Evolutionary conservation across 345 rosid genomes (phyloP).

Genomic region (Hibiscus tridactylites): DNA sequence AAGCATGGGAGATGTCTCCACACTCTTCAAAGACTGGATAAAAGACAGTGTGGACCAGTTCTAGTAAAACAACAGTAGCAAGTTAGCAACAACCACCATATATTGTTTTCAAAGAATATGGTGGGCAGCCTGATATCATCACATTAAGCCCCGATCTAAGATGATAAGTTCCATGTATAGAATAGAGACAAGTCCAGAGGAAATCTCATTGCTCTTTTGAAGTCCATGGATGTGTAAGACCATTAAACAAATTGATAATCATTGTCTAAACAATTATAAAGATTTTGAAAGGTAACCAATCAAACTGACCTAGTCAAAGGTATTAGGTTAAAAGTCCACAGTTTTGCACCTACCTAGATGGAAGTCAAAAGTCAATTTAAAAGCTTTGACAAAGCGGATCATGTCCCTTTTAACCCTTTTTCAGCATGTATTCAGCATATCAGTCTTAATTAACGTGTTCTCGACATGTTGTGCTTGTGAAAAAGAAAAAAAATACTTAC

Average conservation of each 20-base stretch:
- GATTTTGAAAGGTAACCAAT: slow-evolving; percentile 10
- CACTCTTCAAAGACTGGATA: background rate
- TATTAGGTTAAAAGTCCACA: background rate
- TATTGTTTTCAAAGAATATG: background rate
- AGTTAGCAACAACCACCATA: background rate
- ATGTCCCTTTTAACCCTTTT: slow-evolving; percentile 5
- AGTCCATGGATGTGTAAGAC: background rate
- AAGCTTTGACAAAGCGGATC: slow-evolving; percentile 23
- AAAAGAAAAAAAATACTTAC: slow-evolving; percentile 35
- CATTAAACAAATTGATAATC: background rate
- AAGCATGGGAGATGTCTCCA: background rate
- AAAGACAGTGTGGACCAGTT: background rate
- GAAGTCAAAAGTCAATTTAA: slow-evolving; percentile 15
- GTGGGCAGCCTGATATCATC: background rate
- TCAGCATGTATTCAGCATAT: background rate
- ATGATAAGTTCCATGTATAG: background rate
- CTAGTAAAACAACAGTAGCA: background rate
- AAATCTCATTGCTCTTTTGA: background rate
- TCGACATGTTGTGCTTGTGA: background rate
- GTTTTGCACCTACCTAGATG: background rate
- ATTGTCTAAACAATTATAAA: background rate
- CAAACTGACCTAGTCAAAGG: slow-evolving; percentile 19
- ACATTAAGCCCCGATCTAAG: background rate
- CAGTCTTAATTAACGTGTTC: background rate
- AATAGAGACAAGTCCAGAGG: background rate